phyloP scores from a whole-genome alignment of 352 stramenopile species.

The Pythium rhizo-oryzae region DNA sequence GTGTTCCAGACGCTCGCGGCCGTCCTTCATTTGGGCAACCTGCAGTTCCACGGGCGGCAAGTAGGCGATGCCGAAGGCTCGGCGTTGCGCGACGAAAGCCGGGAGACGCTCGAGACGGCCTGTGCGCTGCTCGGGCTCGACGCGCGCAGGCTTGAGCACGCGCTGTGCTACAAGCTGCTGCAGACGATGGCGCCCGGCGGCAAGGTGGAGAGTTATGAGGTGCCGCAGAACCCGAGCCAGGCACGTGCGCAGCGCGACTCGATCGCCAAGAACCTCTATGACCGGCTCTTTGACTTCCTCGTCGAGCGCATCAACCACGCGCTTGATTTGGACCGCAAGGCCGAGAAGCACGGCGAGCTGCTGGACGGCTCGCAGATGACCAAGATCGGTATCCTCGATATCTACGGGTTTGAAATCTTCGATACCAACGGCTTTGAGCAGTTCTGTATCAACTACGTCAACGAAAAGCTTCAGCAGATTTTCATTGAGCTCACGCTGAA shows the following conservation, averaged over 20 bases:
- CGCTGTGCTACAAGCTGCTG: slow-evolving; percentile 83
- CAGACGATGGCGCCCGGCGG: slow-evolving; percentile 87
- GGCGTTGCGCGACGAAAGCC: slow-evolving; percentile 37
- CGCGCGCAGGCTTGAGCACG: slow-evolving; percentile 58
- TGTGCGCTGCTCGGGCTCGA: slow-evolving; percentile 76
- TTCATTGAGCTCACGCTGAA: slow-evolving; percentile 93
- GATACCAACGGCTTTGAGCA: slow-evolving; percentile 95
- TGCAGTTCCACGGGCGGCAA: slow-evolving; percentile 60
- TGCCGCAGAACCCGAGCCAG: slow-evolving; percentile 86
- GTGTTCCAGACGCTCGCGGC: slow-evolving; percentile 83
- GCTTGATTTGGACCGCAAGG: slow-evolving; percentile 83
- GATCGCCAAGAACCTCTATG: slow-evolving; percentile 97
- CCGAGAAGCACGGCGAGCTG: slow-evolving; percentile 77
- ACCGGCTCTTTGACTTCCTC: slow-evolving; percentile 96
- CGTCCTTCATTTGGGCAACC: slow-evolving; percentile 81
- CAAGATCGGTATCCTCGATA: slow-evolving; percentile 94
- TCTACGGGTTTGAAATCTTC: slow-evolving; percentile 98
- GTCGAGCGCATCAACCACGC: slow-evolving; percentile 92
- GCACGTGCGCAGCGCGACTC: slow-evolving; percentile 93
- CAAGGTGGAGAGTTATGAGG: slow-evolving; percentile 85
- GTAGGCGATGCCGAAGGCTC: slow-evolving; percentile 80
- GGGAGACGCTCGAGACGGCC: slow-evolving; percentile 59
- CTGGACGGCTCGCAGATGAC: slow-evolving; percentile 75
- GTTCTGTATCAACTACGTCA: slow-evolving; percentile 96
- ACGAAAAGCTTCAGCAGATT: slow-evolving; percentile 94